Conservation (phyloP, 768 basidiomycete species). For the Boletellus ananiceps region DNA sequence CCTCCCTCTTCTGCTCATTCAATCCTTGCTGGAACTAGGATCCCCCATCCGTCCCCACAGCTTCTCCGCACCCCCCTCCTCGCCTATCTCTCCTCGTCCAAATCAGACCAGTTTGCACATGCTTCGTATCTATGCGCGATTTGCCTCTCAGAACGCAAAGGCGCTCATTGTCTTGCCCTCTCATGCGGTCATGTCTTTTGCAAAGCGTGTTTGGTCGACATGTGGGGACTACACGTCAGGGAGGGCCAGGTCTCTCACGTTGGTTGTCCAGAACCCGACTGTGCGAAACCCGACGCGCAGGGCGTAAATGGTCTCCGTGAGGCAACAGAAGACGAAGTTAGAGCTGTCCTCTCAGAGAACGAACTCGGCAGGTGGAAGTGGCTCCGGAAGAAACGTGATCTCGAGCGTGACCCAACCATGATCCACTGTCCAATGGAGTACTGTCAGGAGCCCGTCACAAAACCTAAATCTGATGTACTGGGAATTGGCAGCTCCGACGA, state of each 20-base stretch:
- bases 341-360: slow-evolving; percentile 60
- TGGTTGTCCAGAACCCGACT: slow-evolving; percentile 75
- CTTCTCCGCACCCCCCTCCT: slow-evolving; percentile 46
- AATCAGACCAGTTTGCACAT: slow-evolving; percentile 52
- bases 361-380: slow-evolving; percentile 72
- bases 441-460: slow-evolving; percentile 77
- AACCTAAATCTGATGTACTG: slow-evolving; percentile 36
- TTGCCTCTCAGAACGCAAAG: slow-evolving; percentile 71
- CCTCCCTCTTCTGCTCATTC: slow-evolving; percentile 30
- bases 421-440: slow-evolving; percentile 75
- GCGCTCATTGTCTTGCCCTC: slow-evolving; percentile 67
- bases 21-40: slow-evolving; percentile 13
- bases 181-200: slow-evolving; percentile 80
- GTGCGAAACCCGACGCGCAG: slow-evolving; percentile 50
- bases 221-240: slow-evolving; percentile 75
- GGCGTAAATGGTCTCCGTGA: slow-evolving; percentile 34
- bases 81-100: slow-evolving; percentile 44
- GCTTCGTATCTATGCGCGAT: slow-evolving; percentile 70
- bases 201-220: slow-evolving; percentile 70
- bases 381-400: slow-evolving; percentile 64
- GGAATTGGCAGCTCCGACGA: slow-evolving; percentile 28
- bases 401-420: slow-evolving; percentile 77
- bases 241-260: slow-evolving; percentile 78
- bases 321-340: slow-evolving; percentile 67
- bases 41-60: slow-evolving; percentile 55